Percentiles rank a stretch among this genome's conserved stretches.
Evolutionary conservation across 2,329 filamentous ascomycete genomes (phyloP).

Genomic region (Chaetomiaceae sp.): DNA sequence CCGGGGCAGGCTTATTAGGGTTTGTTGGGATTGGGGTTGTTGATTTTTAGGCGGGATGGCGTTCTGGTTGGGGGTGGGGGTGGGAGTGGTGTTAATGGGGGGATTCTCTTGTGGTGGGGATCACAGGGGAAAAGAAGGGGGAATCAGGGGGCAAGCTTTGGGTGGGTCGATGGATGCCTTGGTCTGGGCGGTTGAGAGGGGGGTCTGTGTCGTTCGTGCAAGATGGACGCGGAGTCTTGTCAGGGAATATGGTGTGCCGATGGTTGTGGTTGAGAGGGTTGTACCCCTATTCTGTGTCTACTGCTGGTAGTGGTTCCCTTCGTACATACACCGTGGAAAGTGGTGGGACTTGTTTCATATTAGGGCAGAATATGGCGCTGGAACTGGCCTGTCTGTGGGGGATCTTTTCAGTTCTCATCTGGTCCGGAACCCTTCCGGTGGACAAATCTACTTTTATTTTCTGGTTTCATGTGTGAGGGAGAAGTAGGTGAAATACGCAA

Average conservation of each 20-base stretch:
- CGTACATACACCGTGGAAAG: background rate
- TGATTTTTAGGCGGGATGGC: background rate
- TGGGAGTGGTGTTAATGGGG: background rate
- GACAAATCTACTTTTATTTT: constrained; percentile 7
- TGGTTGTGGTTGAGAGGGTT: background rate
- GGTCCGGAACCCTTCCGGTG: no score
- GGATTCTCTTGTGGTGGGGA: no score
- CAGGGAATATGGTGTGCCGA: constrained; percentile 1
- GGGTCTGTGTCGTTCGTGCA: background rate
- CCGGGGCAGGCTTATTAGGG: constrained; percentile 47
- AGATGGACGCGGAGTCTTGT: background rate
- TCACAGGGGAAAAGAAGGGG: no score
- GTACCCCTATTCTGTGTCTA: background rate
- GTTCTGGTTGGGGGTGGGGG: background rate
- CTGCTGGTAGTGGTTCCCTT: background rate
- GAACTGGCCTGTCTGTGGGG: constrained; percentile 1
- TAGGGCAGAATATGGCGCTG: background rate
- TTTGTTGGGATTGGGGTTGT: background rate
- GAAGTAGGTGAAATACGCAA: no score
- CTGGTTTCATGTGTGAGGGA: no score
- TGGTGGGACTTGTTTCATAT: background rate
- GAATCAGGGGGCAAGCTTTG: no score
- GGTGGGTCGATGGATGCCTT: no score
- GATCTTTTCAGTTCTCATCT: constrained; percentile 1
- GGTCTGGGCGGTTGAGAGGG: background rate